Evolutionary conservation across 2,329 filamentous ascomycete genomes (phyloP).

Genomic region (Escovopsis sp.): DNA sequence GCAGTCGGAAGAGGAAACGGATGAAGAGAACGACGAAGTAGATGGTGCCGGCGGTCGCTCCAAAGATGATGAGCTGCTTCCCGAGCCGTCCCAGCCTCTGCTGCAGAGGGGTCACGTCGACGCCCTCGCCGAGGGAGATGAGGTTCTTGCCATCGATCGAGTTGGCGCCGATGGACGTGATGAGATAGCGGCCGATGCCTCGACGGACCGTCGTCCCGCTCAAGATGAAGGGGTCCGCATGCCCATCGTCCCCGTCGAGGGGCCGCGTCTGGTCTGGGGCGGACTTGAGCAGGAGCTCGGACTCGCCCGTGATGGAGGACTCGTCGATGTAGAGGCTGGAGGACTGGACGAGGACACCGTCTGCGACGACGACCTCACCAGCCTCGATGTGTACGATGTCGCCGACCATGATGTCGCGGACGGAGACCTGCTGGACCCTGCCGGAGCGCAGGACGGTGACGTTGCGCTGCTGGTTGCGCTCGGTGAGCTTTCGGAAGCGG

Average conservation of each 20-base stretch:
- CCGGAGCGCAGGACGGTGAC: constrained; percentile 68
- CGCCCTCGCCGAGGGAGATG: constrained; percentile 62
- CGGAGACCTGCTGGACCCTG: constrained; percentile 49
- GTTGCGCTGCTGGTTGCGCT: constrained; percentile 60
- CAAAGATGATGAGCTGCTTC: constrained; percentile 48
- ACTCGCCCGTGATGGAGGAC: constrained; percentile 63
- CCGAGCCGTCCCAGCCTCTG: constrained; percentile 63
- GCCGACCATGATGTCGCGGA: constrained; percentile 57
- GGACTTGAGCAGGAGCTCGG: constrained; percentile 54
- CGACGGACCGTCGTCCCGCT: constrained; percentile 66
- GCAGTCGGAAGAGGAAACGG: constrained; percentile 20
- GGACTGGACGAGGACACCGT: constrained; percentile 49
- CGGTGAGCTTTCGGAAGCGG: constrained; percentile 66
- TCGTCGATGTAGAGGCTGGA: constrained; percentile 49
- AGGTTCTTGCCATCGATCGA: constrained; percentile 64
- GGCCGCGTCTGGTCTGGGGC: constrained; percentile 40
- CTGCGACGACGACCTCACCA: constrained; percentile 55
- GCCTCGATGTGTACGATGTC: constrained; percentile 60
- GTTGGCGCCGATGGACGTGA: constrained; percentile 58
- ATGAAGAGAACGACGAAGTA: constrained; percentile 28
- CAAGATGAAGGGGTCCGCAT: constrained; percentile 62
- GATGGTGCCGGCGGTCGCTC: constrained; percentile 23
- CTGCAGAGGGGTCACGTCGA: constrained; percentile 64
- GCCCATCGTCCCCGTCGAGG: constrained; percentile 26
- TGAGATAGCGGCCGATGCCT: constrained; percentile 60